These are phyloP conservation scores for Thermothielavioides terrestris DNA, from an alignment of 495 filamentous ascomycete species.

Conservation along the genomic window DNA sequence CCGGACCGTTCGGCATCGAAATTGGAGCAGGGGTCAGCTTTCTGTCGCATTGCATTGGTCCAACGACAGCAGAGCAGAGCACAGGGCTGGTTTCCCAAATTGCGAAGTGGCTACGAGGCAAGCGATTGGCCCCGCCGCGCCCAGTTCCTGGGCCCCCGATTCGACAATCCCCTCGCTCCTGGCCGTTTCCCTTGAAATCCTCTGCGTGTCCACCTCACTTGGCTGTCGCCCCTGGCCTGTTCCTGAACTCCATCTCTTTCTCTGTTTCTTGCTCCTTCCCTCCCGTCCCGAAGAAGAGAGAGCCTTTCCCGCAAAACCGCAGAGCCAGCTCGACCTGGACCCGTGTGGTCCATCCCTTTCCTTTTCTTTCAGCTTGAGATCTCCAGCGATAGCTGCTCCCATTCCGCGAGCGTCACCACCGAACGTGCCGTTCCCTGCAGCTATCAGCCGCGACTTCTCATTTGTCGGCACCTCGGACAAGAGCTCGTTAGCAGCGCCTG, in stretches of 20 bases:
- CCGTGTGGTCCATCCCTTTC: not conserved
- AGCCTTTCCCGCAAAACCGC: not conserved
- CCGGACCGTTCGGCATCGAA: constrained; percentile 8
- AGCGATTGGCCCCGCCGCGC: not conserved
- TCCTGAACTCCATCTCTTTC: not conserved
- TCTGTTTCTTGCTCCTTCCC: not conserved
- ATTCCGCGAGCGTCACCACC: too few species aligned
- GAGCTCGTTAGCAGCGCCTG: not conserved
- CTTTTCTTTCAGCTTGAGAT: not conserved
- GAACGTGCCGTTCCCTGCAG: not conserved
- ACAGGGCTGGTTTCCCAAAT: constrained; percentile 7
- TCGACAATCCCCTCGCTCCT: not conserved
- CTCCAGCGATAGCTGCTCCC: constrained; percentile 2
- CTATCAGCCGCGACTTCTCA: constrained; percentile 8
- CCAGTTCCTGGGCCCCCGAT: constrained; percentile 1
- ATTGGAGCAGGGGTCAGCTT: not conserved
- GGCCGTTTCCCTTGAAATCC: constrained; percentile 1
- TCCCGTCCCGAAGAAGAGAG: not conserved
- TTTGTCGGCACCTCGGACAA: not conserved
- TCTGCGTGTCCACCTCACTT: not conserved
- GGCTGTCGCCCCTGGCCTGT: not conserved
- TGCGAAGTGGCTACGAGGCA: constrained; percentile 1
- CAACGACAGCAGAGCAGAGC: not conserved
- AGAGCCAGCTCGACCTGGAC: constrained; percentile 4
- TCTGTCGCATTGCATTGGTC: not conserved